A percentile compares a stretch with the other conserved stretches of the same genome.
Evolutionary conservation across 352 stramenopile species (phyloP).

Genomic region (Pythium pectinolyticum): DNA sequence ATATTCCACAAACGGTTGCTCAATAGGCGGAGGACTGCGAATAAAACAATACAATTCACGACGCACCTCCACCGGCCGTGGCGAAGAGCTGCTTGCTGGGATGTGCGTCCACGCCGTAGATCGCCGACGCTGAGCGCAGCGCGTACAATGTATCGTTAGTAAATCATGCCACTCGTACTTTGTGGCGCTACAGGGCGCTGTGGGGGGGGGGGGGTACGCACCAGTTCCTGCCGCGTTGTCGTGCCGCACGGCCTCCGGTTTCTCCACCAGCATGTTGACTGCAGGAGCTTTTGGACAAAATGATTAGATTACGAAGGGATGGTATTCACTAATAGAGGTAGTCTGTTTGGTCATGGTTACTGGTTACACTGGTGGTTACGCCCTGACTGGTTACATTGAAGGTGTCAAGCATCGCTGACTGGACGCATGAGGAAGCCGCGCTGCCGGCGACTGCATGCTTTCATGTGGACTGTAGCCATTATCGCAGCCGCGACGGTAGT

Average conservation of each 20-base stretch:
- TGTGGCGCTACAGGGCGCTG: not conserved
- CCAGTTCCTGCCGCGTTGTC: constrained; percentile 66
- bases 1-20: not conserved
- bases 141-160: constrained; percentile 3
- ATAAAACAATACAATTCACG: not conserved
- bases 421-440: constrained; percentile 3
- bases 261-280: constrained; percentile 76
- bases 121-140: constrained; percentile 51
- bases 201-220: constrained; percentile 29
- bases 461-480: not conserved
- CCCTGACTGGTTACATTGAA: not conserved
- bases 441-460: not conserved
- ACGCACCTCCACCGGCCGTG: constrained; percentile 68
- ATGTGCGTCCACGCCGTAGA: constrained; percentile 86
- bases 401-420: not conserved
- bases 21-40: not conserved
- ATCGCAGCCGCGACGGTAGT: not conserved
- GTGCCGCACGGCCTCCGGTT: constrained; percentile 75
- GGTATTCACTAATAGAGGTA: not conserved
- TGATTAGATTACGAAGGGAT: constrained; percentile 28
- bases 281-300: constrained; percentile 2
- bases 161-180: not conserved
- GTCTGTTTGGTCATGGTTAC: not conserved
- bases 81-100: constrained; percentile 70
- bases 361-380: not conserved